Evolutionary conservation across 352 stramenopile genomes (phyloP).

Genomic region (Hyaloperonospora arabidopsidis): DNA sequence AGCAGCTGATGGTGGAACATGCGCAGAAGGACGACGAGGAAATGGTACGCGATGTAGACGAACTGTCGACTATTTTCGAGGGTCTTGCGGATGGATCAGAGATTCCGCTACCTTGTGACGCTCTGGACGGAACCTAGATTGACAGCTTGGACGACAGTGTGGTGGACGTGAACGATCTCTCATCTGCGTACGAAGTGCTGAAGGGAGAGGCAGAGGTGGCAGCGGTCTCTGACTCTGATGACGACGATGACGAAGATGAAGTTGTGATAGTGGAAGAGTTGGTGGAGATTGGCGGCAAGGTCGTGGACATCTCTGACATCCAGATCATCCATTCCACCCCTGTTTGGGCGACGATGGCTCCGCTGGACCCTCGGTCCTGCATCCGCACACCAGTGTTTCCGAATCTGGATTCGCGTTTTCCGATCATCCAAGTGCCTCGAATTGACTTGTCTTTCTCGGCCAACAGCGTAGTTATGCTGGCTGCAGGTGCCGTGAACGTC

Average conservation of each 20-base stretch:
- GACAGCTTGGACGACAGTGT: constrained; percentile 55
- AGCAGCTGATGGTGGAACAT: constrained; percentile 21
- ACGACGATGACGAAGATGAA: constrained; percentile 36
- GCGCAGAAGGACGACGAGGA: constrained; percentile 70
- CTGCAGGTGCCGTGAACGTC: constrained; percentile 5
- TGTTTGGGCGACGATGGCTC: constrained; percentile 43
- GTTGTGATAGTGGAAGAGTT: constrained; percentile 7
- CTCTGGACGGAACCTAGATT: constrained; percentile 45
- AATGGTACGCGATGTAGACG: constrained; percentile 65
- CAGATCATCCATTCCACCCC: constrained; percentile 49
- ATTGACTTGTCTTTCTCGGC: constrained; percentile 56
- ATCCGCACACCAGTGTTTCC: constrained; percentile 73
- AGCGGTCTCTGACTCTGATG: not conserved
- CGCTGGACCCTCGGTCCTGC: constrained; percentile 66
- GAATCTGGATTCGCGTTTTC: constrained; percentile 72
- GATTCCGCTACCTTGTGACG: constrained; percentile 52
- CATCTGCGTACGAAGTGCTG: constrained; percentile 52
- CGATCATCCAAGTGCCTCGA: constrained; percentile 50
- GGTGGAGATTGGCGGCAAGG: constrained; percentile 24
- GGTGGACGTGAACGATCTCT: constrained; percentile 69
- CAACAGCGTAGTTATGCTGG: constrained; percentile 18
- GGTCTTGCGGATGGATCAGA: constrained; percentile 56
- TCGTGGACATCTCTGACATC: constrained; percentile 11
- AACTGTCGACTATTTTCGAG: constrained; percentile 68
- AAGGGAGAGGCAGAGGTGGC: constrained; percentile 38